Evolutionary conservation across 441 rosid genomes (phyloP), one percentile per base, ranked within the genome.

Genomic region (Daphne laureola): DNA sequence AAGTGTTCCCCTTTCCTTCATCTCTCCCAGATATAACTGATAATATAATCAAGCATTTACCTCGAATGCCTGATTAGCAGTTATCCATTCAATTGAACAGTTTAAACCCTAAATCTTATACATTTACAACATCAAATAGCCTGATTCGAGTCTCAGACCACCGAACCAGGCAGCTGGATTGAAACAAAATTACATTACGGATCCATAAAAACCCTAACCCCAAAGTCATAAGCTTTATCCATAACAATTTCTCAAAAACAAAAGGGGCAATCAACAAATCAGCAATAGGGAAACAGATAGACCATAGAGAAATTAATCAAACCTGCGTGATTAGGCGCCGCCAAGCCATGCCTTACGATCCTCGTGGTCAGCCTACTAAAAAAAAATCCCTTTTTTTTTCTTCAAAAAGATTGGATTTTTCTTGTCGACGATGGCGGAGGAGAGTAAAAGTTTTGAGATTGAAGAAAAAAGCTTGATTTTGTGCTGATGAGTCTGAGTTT

Each of bases 281-380:
- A 4, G 8, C 12, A n/a, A 12, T n/a, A 2, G 3, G 4, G 7
- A 12, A 42, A 31, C 18, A 45, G 9, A n/a, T 0, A 46, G 7
- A 46, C 25, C 2, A 11, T 25, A 65, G 41, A 18, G n/a, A 40
- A 7, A 21, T 41, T 14, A 55, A 49, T 53, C 31, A 12, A 57
- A 86, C 96, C 93, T 84, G 78, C 43, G 89, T 67, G 71, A 90
- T 74, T 58, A 90, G 64, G 59, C 78, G 86, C 67, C 91, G 81
- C 96, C 89, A 90, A 79, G 89, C 96, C 97, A 90, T 90, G 60
- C 74, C 41, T 38, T 26, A 3, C 50, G 23, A 46, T 23, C 12
- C 25, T 51, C 31, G n/a, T n/a, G 31, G 49, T 58, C 60, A 66
- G 52, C 62, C 18, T 40, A 54, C 18, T 36, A 35, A 44, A 46